phyloP scores from a whole-genome alignment of 768 basidiomycete genomes.

The Phylloporus sp. region DNA sequence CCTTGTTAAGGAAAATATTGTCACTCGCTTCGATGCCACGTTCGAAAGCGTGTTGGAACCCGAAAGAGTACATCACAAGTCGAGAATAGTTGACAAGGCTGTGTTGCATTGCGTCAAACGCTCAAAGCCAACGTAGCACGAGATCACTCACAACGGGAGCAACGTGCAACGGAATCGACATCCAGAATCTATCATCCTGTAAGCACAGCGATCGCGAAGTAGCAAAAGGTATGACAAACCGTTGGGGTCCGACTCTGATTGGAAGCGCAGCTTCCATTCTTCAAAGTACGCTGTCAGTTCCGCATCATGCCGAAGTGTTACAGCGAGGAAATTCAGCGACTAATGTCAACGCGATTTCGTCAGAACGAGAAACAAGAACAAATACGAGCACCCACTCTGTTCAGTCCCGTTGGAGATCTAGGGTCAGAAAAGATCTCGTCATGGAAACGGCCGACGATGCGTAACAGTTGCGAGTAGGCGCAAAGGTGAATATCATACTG shows the following conservation, averaged over 20 bases:
- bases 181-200: conserved; percentile 42
- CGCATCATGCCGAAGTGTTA: conserved; percentile 58
- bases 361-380: not conserved
- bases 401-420: conserved; percentile 59
- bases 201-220: not conserved
- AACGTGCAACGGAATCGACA: conserved; percentile 59
- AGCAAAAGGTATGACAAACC: conserved; percentile 35
- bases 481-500: conserved; percentile 76
- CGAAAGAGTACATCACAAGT: conserved; percentile 83
- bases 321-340: conserved; percentile 62
- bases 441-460: conserved; percentile 69
- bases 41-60: conserved; percentile 77
- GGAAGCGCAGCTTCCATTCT: conserved; percentile 62
- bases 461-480: conserved; percentile 63
- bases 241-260: conserved; percentile 52
- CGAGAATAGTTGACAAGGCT: conserved; percentile 75
- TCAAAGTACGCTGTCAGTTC: conserved; percentile 53
- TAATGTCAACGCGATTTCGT: conserved; percentile 22
- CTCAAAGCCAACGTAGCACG: not conserved
- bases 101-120: conserved; percentile 5
- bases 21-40: conserved; percentile 61
- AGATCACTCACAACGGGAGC: conserved; percentile 63
- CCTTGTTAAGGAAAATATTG: conserved; percentile 64
- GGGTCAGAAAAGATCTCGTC: conserved; percentile 74
- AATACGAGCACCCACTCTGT: conserved; percentile 44